These are phyloP conservation scores for Lactarius hengduanensis DNA, from an alignment of 768 basidiomycete species.

Conservation along the genomic window DNA sequence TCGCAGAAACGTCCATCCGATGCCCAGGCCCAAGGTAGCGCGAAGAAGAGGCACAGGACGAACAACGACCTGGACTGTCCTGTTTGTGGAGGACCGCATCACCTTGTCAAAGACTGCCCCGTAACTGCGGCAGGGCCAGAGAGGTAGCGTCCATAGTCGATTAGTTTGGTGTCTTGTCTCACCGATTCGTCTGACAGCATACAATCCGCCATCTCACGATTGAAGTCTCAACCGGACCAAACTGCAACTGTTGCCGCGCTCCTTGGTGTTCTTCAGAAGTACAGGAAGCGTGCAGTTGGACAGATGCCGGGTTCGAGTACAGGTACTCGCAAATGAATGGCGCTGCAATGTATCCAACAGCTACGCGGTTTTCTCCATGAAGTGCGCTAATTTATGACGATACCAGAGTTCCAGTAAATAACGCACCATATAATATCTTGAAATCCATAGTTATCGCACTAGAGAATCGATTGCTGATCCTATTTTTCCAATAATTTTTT, in stretches of 20 bases:
- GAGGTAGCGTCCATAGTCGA: constrained; percentile 42
- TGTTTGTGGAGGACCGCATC: constrained; percentile 46
- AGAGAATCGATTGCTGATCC: neutral
- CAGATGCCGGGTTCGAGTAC: neutral
- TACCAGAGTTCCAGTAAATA: neutral
- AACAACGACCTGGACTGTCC: constrained; percentile 40
- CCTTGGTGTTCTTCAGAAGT: constrained; percentile 37
- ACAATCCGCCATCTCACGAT: constrained; percentile 42
- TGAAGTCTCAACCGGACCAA: constrained; percentile 43
- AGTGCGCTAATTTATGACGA: neutral
- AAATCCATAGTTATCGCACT: neutral
- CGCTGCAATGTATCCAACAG: neutral
- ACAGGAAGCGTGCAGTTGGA: neutral
- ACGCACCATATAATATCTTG: neutral
- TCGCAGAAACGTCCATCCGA: constrained; percentile 37
- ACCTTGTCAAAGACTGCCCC: constrained; percentile 58
- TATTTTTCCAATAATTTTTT: neutral
- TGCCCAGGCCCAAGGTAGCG: constrained; percentile 20
- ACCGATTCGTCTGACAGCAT: constrained; percentile 38
- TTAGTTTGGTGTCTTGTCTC: constrained; percentile 3
- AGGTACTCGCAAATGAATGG: neutral
- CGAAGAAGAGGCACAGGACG: constrained; percentile 40
- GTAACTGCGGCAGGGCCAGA: constrained; percentile 49
- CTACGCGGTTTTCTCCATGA: neutral
- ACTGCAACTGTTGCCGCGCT: constrained; percentile 39